Percentiles rank a stretch among this genome's conserved stretches.
These are phyloP conservation scores for Nidularia pulvinata DNA, from an alignment of 768 basidiomycete genomes.

Conservation along the genomic window DNA sequence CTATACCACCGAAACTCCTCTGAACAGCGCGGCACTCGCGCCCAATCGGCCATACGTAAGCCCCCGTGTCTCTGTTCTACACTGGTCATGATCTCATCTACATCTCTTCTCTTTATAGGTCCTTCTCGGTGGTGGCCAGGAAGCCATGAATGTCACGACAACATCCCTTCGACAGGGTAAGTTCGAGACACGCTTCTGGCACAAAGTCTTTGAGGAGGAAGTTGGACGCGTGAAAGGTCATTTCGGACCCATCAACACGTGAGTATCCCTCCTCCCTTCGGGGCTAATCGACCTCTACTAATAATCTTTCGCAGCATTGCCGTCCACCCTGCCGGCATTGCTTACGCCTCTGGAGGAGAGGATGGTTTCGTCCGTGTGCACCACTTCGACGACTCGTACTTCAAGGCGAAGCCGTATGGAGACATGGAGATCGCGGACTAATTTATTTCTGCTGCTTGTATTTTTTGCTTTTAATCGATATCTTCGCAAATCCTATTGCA, in stretches of 20 bases:
- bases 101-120: conserved; percentile 41
- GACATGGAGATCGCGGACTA: conserved; percentile 70
- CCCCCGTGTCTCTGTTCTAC: not conserved
- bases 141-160: conserved; percentile 96
- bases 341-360: conserved; percentile 94
- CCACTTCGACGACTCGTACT: conserved; percentile 95
- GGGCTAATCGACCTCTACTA: not conserved
- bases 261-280: conserved; percentile 27
- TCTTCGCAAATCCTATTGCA: not conserved
- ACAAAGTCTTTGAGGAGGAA: conserved; percentile 96
- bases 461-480: not conserved
- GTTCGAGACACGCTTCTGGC: conserved; percentile 99
- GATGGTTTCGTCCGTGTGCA: conserved; percentile 94
- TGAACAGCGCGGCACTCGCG: conserved; percentile 91
- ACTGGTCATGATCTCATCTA: not conserved
- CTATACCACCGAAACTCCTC: conserved; percentile 88
- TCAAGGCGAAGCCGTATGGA: conserved; percentile 89
- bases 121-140: conserved; percentile 95
- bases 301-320: conserved; percentile 64
- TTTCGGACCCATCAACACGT: conserved; percentile 97
- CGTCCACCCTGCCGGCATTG: conserved; percentile 85
- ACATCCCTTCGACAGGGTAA: conserved; percentile 94
- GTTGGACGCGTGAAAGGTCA: conserved; percentile 97
- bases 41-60: conserved; percentile 83
- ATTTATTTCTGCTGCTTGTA: conserved; percentile 5